Evolutionary conservation across 208 protist species (phyloP).

Genomic region (Leishmania turanica): DNA sequence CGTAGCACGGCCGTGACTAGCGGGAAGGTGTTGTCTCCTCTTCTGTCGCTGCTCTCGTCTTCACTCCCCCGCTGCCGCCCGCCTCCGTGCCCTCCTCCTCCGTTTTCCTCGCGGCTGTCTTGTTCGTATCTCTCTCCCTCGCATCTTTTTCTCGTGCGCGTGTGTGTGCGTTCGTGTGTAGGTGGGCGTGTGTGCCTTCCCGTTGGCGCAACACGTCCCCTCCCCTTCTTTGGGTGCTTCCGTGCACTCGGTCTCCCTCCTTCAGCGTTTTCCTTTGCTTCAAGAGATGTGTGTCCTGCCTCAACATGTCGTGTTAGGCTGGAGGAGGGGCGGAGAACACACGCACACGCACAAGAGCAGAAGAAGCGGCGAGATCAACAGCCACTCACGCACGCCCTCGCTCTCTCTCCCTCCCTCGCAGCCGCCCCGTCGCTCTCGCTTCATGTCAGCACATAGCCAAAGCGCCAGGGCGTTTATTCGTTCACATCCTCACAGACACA

Average conservation of each 20-base stretch:
- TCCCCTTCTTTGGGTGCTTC: neutral
- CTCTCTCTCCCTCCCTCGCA: neutral
- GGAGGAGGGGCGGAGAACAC: neutral
- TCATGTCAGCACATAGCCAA: neutral
- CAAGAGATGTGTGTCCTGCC: neutral
- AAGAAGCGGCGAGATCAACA: neutral
- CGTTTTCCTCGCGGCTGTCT: neutral
- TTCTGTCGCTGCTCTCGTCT: neutral
- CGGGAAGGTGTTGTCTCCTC: neutral
- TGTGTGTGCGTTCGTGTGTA: neutral
- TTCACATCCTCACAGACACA: conserved; percentile 4
- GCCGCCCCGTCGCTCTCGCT: neutral
- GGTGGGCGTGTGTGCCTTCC: neutral
- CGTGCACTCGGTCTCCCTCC: neutral
- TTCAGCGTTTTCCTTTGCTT: neutral
- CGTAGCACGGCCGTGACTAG: neutral
- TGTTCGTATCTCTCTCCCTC: neutral
- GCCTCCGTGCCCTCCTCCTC: neutral
- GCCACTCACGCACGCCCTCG: neutral
- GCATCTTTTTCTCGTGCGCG: neutral
- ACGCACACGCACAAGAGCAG: neutral
- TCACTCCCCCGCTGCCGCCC: neutral
- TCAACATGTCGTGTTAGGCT: neutral
- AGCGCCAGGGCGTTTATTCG: neutral
- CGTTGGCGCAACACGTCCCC: neutral